Evolutionary conservation across 2,329 filamentous ascomycete species (phyloP).

Genomic region (Exophiala phaeomuriformis): DNA sequence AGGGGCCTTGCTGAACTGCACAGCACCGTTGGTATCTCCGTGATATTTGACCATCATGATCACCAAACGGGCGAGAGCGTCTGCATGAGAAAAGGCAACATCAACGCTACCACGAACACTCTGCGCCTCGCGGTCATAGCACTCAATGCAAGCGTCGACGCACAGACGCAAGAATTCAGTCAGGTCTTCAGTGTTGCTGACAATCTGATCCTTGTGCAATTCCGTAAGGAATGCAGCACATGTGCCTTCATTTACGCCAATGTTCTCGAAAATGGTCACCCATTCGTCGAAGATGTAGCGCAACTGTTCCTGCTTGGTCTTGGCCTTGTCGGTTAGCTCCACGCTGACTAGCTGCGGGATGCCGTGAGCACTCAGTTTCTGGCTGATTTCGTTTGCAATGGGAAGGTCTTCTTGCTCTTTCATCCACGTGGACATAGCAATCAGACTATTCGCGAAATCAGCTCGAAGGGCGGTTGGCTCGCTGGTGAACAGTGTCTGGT

Average conservation of each 20-base stretch:
- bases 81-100: constrained; percentile 58
- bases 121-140: constrained; percentile 65
- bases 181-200: constrained; percentile 68
- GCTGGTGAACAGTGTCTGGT: constrained; percentile 70
- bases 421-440: constrained; percentile 75
- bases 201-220: constrained; percentile 64
- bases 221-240: constrained; percentile 74
- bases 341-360: constrained; percentile 50
- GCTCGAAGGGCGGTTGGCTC: constrained; percentile 71
- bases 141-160: constrained; percentile 69
- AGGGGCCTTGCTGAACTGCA: constrained; percentile 56
- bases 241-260: constrained; percentile 65
- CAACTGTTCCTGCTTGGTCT: constrained; percentile 68
- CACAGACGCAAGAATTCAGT: constrained; percentile 72
- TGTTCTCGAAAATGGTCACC: constrained; percentile 72
- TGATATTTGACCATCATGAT: constrained; percentile 68
- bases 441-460: constrained; percentile 76
- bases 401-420: constrained; percentile 61
- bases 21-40: constrained; percentile 51
- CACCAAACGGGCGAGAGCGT: constrained; percentile 76
- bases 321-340: constrained; percentile 49
- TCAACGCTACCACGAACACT: constrained; percentile 54
- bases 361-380: constrained; percentile 51
- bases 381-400: constrained; percentile 63
- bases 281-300: constrained; percentile 96